Conservation (phyloP, 108 stramenopile species). For the Nannochloropsis salina region DNA sequence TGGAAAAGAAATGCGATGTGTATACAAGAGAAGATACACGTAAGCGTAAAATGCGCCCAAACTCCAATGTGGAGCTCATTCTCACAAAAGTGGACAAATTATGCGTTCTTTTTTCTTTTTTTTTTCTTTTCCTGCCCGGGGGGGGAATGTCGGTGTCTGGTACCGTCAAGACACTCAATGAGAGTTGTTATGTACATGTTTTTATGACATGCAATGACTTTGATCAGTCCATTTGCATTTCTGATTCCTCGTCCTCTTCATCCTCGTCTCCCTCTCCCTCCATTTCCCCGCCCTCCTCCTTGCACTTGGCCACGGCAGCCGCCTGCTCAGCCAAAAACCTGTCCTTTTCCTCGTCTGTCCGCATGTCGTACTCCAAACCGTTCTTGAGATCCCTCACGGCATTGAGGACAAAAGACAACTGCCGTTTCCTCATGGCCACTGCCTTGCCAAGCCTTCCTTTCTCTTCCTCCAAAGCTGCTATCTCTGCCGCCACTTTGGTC, state of each 20-base stretch:
- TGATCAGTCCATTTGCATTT: neutral
- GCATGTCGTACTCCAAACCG: neutral
- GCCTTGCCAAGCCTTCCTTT: neutral
- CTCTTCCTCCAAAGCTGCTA: neutral
- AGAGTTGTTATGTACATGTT: too few relatives aligned
- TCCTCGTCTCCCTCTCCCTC: slow-evolving; percentile 5
- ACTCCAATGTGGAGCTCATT: too few relatives aligned
- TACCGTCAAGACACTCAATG: too few relatives aligned
- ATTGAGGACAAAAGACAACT: neutral
- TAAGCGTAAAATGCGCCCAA: too few relatives aligned
- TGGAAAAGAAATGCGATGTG: too few relatives aligned
- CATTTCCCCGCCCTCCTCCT: neutral
- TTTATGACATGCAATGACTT: neutral
- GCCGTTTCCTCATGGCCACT: neutral
- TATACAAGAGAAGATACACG: too few relatives aligned
- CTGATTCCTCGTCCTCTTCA: neutral
- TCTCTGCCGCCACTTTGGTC: slow-evolving; percentile 16
- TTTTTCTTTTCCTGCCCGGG: too few relatives aligned
- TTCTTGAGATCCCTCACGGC: slow-evolving; percentile 4
- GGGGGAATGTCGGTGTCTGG: too few relatives aligned
- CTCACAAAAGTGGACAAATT: too few relatives aligned
- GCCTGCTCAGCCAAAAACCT: slow-evolving; percentile 14
- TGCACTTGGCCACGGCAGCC: slow-evolving; percentile 4
- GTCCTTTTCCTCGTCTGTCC: neutral
- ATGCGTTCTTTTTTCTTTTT: too few relatives aligned